Base-by-base conservation (phyloP, 129 eudicot genomes). In the Saussurea involucrata region DNA sequence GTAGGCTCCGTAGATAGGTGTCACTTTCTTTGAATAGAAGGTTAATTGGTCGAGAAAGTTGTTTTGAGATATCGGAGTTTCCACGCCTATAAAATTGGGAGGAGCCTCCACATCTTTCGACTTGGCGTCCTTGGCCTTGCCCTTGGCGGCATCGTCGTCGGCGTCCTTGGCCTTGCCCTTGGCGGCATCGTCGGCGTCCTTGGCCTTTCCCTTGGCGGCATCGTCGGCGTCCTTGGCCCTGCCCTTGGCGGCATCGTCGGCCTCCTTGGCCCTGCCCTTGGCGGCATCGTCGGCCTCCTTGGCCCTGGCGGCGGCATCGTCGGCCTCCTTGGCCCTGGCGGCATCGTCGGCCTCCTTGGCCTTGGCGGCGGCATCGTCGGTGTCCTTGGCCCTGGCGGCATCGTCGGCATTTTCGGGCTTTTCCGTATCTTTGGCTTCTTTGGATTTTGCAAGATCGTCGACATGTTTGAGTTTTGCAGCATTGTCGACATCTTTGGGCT, bases 1-100 rank as follows among this genome's bases (percentile, higher is more conserved):
- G 71, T 82, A 86, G 4, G 82, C 87, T 4, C 86, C 90, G 10
- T 84, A 73, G 42, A 78, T 60, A 21, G 96, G 92, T 36, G 87
- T 90, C 65, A 74, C 84, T 81, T 81, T 80, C 66, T 81, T 81
- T 22, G 84, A 81, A 27, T 81, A 81, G 24, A 81, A 74, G 1
- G 76, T 18, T 12, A 74, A 68, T 4, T 81, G 84, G 71, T 81
- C 80, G 0, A 81, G 63, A 57, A 81, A 10, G 40, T 74, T 81
- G 80, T 60, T 81, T 75, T 81, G 49, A 67, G 84, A 36, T 65
- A 58, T 27, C 20, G 74, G 79, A 66, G 44, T 44, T 20, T 80
- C 68, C 34, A 20, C 21, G 24, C 18, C 49, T 17, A 40, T 40
- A 40, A 10, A 1, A 0, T 40, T 40, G 49, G 49, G 49, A 40